Evolutionary conservation across 805 yeast species (phyloP), one percentile per base, ranked within the genome.

Genomic region (Cyberlindnera samutprakarnensis): DNA sequence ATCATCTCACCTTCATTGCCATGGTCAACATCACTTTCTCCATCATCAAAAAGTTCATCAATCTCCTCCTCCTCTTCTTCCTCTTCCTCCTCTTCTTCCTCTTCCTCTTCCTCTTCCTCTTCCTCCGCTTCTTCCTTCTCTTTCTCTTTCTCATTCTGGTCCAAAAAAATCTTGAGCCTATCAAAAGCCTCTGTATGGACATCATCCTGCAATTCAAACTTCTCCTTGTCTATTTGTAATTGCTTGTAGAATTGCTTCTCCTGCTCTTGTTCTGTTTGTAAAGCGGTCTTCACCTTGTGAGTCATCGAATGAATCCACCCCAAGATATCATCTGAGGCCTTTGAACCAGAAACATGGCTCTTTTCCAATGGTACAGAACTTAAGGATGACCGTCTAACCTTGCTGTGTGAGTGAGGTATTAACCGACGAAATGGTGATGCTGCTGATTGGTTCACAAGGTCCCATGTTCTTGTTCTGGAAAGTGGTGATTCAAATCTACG

Each of bases 261-360:
- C 25, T 66, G 63, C 14, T 41, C 39, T 21, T 51, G 51, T 7
- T 60, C 58, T 17, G 55, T 41, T 12, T 43, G 40, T 11, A 62
- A 38, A 10, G 56, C 51, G 6, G 43, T 42, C 20, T 51, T 37
- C 11, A 65, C 68, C 27, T 56, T 51, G 8, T 31, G 36, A 28
- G 57, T 62, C 36, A 64, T 35, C 3, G 53, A 43, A 12, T 46
- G 39, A 35, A 59, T 54, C 70, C 69, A 64, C 13, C 36, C 33
- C 14, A 51, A 35, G 2, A 55, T 30, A n/a, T 50, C 51, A 24
- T 43, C 49, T 18, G 29, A 14, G n/a, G n/a, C n/a, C n/a, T n/a
- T n/a, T n/a, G n/a, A n/a, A n/a, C n/a, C n/a, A n/a, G n/a, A n/a
- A n/a, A n/a, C n/a, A n/a, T n/a, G n/a, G n/a, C n/a, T n/a, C n/a